These are phyloP conservation scores for Crassisporium funariophilum DNA, from an alignment of 768 basidiomycete genomes.

Conservation along the genomic window DNA sequence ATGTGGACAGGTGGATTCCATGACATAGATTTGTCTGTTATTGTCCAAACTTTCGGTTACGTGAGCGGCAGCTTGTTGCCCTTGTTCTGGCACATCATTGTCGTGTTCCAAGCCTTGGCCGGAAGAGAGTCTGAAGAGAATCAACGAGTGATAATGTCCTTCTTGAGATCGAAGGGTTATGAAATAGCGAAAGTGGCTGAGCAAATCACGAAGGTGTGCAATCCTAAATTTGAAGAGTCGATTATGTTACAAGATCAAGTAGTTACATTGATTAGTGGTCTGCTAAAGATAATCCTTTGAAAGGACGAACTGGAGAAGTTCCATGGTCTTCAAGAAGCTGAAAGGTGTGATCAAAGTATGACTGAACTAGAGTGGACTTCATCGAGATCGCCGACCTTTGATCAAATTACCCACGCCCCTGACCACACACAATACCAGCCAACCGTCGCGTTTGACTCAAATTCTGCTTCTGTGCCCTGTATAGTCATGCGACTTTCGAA, in stretches of 20 bases:
- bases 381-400: too few species aligned
- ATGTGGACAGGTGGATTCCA: constrained; percentile 83
- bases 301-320: constrained; percentile 26
- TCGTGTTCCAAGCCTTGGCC: constrained; percentile 14
- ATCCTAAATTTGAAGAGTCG: constrained; percentile 33
- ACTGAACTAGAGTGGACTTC: too few species aligned
- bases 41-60: constrained; percentile 11
- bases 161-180: constrained; percentile 61
- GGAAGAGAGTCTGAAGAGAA: constrained; percentile 62
- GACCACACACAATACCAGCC: too few species aligned
- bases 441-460: too few species aligned
- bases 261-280: not conserved
- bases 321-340: too few species aligned
- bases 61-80: constrained; percentile 2
- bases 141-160: constrained; percentile 60
- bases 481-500: constrained; percentile 48
- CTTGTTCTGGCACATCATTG: not conserved
- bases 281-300: constrained; percentile 1
- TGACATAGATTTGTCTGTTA: constrained; percentile 62
- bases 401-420: too few species aligned
- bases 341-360: too few species aligned
- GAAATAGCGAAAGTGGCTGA: constrained; percentile 61
- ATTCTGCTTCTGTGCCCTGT: too few species aligned
- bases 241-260: too few species aligned
- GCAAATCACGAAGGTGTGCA: constrained; percentile 42